These are phyloP conservation scores for Boletus sensibilis DNA, from an alignment of 768 basidiomycete genomes.

Conservation along the genomic window DNA sequence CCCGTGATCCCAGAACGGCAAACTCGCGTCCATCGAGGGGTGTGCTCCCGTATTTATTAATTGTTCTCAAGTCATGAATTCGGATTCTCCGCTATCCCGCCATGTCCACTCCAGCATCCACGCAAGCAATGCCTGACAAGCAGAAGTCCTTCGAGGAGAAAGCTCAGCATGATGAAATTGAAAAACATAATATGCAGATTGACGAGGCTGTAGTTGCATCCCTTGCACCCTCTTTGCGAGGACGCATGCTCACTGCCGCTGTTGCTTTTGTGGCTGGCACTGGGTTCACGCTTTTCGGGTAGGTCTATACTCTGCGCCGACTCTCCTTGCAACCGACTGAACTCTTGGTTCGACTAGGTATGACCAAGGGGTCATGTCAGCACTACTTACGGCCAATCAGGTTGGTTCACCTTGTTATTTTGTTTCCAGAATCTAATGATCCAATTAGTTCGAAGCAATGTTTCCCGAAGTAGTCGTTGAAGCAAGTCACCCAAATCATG, in stretches of 20 bases:
- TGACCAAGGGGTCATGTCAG: not conserved
- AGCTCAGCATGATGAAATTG: not conserved
- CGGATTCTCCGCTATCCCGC: not conserved
- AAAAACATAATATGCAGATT: not conserved
- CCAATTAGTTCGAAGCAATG: not conserved
- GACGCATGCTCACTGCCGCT: not conserved
- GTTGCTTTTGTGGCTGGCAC: not conserved
- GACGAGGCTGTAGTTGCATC: not conserved
- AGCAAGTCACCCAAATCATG: not conserved
- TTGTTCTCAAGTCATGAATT: not conserved
- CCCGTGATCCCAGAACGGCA: not conserved
- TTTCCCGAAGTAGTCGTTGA: not conserved
- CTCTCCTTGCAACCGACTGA: not conserved
- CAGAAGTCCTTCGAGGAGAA: not conserved
- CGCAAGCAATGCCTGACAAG: not conserved
- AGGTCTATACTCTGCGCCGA: not conserved
- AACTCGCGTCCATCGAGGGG: not conserved
- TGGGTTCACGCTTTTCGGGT: not conserved
- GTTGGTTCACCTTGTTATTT: not conserved
- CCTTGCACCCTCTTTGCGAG: not conserved
- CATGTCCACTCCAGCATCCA: not conserved
- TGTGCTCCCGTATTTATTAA: not conserved
- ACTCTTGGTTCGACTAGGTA: not conserved
- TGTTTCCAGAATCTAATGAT: not conserved
- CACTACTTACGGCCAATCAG: not conserved